Evolutionary conservation across 306 rosid genomes (phyloP).

Genomic region (Elaeagnus macrophylla): DNA sequence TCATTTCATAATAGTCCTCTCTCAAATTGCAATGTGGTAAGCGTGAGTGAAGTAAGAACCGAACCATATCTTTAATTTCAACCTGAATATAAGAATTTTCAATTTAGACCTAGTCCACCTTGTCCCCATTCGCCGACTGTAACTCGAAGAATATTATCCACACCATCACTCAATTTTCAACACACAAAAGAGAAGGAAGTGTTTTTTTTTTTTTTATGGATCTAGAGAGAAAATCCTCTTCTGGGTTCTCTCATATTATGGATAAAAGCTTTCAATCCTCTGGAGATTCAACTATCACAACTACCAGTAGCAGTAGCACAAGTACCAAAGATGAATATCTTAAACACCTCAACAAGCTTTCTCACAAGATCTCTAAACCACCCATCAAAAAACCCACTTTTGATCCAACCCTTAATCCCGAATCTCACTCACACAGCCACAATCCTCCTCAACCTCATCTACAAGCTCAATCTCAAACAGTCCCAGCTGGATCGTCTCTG

Average conservation of each 20-base stretch:
- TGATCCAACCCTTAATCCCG: conserved; percentile 17
- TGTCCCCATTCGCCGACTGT: conserved; percentile 31
- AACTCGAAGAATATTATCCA: conserved; percentile 14
- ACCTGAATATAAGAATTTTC: background rate
- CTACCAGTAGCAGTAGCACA: conserved; percentile 6
- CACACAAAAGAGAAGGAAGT: conserved; percentile 4
- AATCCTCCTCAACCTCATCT: conserved; percentile 5
- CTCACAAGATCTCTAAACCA: conserved; percentile 92
- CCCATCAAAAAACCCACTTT: conserved; percentile 34
- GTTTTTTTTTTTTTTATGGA: background rate
- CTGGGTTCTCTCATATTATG: conserved; percentile 8
- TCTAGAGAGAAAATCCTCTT: background rate
- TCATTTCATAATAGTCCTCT: background rate
- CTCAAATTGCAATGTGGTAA: background rate
- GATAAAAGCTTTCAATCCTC: conserved; percentile 43
- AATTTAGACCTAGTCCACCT: background rate
- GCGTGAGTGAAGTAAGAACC: background rate
- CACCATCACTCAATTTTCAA: background rate
- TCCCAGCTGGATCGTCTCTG: conserved; percentile 1
- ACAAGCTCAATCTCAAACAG: background rate
- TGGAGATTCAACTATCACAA: conserved; percentile 21
- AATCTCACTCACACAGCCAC: background rate
- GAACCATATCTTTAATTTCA: background rate
- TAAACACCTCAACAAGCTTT: conserved; percentile 73
- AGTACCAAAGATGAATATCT: conserved; percentile 47